Evolutionary conservation across 495 filamentous ascomycete species (phyloP).

Genomic region (Daldinia childiae): DNA sequence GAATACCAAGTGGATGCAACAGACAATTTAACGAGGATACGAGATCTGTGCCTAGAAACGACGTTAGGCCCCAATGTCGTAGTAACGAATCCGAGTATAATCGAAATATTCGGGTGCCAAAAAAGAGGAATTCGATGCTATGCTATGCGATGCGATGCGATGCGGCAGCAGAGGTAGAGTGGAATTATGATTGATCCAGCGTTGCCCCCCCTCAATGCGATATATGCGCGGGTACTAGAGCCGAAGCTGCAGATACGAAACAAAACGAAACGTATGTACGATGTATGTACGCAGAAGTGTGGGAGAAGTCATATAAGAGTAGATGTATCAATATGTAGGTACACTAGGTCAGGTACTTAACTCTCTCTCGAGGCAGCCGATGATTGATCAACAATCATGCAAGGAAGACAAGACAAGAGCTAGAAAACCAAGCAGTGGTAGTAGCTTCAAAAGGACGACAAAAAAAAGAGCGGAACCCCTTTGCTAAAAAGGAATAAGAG

Average conservation of each 20-base stretch:
- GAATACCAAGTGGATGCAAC: neutral
- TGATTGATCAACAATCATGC: conserved; percentile 46
- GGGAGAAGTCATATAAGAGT: neutral
- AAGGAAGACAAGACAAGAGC: conserved; percentile 8
- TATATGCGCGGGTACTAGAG: neutral
- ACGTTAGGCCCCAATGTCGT: neutral
- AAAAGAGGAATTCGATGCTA: neutral
- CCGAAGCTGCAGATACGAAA: neutral
- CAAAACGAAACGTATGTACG: neutral
- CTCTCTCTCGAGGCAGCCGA: conserved; percentile 15
- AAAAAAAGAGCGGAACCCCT: conserved; percentile 21
- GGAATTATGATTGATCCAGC: neutral
- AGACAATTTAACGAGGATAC: neutral
- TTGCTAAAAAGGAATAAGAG: conserved; percentile 16
- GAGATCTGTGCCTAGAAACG: neutral
- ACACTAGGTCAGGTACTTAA: conserved; percentile 13
- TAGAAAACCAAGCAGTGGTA: neutral
- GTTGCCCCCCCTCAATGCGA: neutral
- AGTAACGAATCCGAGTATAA: neutral
- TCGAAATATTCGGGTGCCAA: neutral
- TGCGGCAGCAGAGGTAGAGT: neutral
- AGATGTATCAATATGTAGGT: conserved; percentile 1
- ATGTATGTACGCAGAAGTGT: neutral
- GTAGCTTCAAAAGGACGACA: neutral
- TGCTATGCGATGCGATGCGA: neutral